Percentiles rank a stretch among this genome's conserved stretches.
Conservation (phyloP, 2,329 filamentous ascomycete species). For the Pseudogymnoascus sp. region DNA sequence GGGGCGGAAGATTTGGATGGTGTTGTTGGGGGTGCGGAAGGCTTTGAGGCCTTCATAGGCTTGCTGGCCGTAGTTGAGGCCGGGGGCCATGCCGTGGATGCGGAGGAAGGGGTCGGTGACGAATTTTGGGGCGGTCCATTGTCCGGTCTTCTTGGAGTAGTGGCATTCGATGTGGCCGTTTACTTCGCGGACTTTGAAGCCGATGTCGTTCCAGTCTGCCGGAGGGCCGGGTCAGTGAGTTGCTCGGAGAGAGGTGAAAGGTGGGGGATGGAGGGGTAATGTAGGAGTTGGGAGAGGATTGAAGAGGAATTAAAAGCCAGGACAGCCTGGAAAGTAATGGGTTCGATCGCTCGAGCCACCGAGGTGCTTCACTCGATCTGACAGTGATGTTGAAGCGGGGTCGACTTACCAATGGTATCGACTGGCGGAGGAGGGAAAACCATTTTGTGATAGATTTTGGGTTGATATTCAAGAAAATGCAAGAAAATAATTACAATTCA, state of each 20-base stretch:
- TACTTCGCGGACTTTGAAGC: slow-evolving; percentile 89
- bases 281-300: not conserved
- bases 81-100: slow-evolving; percentile 92
- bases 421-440: slow-evolving; percentile 70
- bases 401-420: slow-evolving; percentile 58
- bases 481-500: not conserved
- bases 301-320: not conserved
- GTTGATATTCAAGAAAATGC: not conserved
- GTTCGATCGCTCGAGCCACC: not conserved
- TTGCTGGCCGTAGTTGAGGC: slow-evolving; percentile 94
- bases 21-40: slow-evolving; percentile 68
- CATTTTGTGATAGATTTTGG: slow-evolving; percentile 23
- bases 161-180: slow-evolving; percentile 90
- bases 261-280: slow-evolving; percentile 2
- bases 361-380: not conserved
- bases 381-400: not conserved
- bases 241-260: not conserved
- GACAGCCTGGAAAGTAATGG: not conserved
- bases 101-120: slow-evolving; percentile 76
- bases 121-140: slow-evolving; percentile 75
- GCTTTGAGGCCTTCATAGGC: slow-evolving; percentile 98
- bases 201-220: slow-evolving; percentile 82
- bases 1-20: slow-evolving; percentile 82
- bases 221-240: not conserved
- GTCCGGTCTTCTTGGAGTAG: slow-evolving; percentile 65